Conservation (phyloP, 129 eudicot species). For the sunflower (Helianthus annuus) region HanXRQr2.0-SUNRISE NC_035449.2:190089965-190090464, state of each 20-base stretch:
- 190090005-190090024: constrained; percentile 60
- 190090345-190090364: constrained; percentile 77
- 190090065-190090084: constrained; percentile 85
- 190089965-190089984: constrained; percentile 84
- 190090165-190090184: constrained; percentile 72
- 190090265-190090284: constrained; percentile 71
- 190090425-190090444: constrained; percentile 37
- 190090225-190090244: constrained; percentile 80
- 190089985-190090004: constrained; percentile 66
- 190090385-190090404: constrained; percentile 66
- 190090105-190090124: constrained; percentile 38
- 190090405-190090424: constrained; percentile 62
- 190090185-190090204: constrained; percentile 62
- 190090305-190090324: constrained; percentile 93
- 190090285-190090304: constrained; percentile 73
- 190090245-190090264: constrained; percentile 79
- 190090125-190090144: constrained; percentile 43
- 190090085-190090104: constrained; percentile 38
- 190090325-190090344: constrained; percentile 66
- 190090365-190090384: constrained; percentile 72
- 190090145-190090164: constrained; percentile 78
- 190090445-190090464: not conserved
- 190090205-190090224: constrained; percentile 65
- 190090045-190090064: constrained; percentile 55
- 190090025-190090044: constrained; percentile 51